phyloP scores from a whole-genome alignment of 2,329 filamentous ascomycete species.

The Trichoderma oligosporum region DNA sequence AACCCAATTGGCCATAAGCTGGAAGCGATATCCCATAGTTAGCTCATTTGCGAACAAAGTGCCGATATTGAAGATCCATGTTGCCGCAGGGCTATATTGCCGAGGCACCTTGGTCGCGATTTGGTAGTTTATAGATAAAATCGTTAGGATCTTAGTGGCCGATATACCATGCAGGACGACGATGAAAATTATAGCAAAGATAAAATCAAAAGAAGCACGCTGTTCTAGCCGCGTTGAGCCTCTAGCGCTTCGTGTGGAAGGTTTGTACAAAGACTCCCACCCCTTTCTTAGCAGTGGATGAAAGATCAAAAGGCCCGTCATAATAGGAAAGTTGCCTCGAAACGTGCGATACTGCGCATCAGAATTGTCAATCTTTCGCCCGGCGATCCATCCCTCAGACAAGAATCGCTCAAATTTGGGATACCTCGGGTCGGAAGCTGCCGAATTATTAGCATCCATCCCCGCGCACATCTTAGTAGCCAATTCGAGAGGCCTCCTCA shows the following conservation, averaged over 20 bases:
- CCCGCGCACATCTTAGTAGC: not conserved
- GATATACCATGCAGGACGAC: constrained; percentile 80
- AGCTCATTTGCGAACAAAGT: constrained; percentile 90
- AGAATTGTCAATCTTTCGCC: constrained; percentile 87
- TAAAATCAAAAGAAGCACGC: constrained; percentile 76
- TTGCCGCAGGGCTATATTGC: constrained; percentile 65
- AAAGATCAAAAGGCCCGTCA: constrained; percentile 66
- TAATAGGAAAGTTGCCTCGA: constrained; percentile 78
- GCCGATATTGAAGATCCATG: constrained; percentile 86
- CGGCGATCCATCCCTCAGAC: constrained; percentile 83
- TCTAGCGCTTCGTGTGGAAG: constrained; percentile 33
- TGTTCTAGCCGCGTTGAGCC: constrained; percentile 60
- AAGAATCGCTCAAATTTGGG: constrained; percentile 67
- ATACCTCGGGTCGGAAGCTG: constrained; percentile 80
- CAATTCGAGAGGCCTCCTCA: constrained; percentile 36
- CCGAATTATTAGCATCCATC: not conserved
- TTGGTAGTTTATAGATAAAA: constrained; percentile 77
- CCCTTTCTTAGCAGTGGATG: constrained; percentile 74
- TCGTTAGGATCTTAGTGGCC: constrained; percentile 72
- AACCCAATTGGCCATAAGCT: constrained; percentile 55
- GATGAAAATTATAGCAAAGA: constrained; percentile 77
- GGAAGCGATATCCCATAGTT: constrained; percentile 69
- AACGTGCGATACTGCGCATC: constrained; percentile 86
- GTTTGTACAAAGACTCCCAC: constrained; percentile 58
- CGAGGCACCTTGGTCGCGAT: constrained; percentile 70